A percentile compares a stretch with the other conserved stretches of the same genome.
phyloP scores from a whole-genome alignment of 306 rosid genomes.

The Cyamopsis tetragonoloba region DNA sequence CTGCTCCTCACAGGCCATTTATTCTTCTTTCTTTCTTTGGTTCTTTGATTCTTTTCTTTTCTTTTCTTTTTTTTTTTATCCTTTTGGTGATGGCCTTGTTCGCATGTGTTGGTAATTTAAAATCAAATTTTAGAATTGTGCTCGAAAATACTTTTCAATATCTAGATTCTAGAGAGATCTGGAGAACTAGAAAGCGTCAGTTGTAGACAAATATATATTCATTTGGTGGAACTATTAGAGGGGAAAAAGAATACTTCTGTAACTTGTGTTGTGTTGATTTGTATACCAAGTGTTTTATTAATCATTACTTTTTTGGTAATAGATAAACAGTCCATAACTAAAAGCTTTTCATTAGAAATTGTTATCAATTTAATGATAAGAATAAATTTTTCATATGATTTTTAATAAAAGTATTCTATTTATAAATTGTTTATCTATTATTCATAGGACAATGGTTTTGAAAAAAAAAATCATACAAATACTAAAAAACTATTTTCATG shows the following conservation, averaged over 20 bases:
- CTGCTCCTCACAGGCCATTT: not conserved
- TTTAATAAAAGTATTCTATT: no score
- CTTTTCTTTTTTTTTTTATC: not conserved
- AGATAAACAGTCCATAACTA: no score
- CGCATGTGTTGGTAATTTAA: not conserved
- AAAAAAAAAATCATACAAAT: no score
- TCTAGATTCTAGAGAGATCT: not conserved
- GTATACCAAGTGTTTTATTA: no score
- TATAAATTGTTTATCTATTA: no score
- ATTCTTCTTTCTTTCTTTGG: no score
- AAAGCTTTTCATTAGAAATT: no score
- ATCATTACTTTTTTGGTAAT: no score
- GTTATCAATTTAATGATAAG: no score
- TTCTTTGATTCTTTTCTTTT: conserved; percentile 8
- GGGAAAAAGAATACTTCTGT: not conserved
- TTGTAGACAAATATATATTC: not conserved
- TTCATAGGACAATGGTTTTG: no score
- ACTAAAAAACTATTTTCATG: conserved; percentile 1
- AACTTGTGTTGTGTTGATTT: no score
- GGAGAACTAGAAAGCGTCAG: conserved; percentile 13
- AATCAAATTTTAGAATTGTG: not conserved
- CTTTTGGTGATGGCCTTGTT: not conserved
- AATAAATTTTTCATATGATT: no score
- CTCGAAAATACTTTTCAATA: conserved; percentile 21
- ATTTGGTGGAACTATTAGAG: conserved; percentile 4